A percentile compares a stretch with the other conserved stretches of the same genome.
Evolutionary conservation across 805 yeast species (phyloP).

Genomic region (Zygotorulaspora chibaensis): DNA sequence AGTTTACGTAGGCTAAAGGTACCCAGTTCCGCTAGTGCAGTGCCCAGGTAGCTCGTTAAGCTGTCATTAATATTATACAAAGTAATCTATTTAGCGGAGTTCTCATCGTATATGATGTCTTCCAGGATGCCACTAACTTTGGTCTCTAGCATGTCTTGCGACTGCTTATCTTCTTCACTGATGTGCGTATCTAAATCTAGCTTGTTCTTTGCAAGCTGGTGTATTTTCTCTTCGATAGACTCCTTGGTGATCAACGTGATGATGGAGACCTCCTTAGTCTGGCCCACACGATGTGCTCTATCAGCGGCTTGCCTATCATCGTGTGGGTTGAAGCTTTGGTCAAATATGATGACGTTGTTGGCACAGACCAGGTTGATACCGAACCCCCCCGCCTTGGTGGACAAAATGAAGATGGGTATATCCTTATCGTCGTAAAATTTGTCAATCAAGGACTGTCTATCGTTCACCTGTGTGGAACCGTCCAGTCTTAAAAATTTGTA

Average conservation of each 20-base stretch:
- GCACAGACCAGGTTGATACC: conserved; percentile 97
- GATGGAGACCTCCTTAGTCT: conserved; percentile 76
- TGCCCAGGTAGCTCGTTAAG: too few species aligned
- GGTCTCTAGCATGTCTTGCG: conserved; percentile 44
- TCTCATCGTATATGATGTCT: conserved; percentile 31
- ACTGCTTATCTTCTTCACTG: conserved; percentile 42
- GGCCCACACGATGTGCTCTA: conserved; percentile 97
- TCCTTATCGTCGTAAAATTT: conserved; percentile 74
- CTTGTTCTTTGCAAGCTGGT: conserved; percentile 82
- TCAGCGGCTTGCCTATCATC: conserved; percentile 99
- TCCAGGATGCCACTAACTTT: conserved; percentile 48
- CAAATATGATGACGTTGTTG: conserved; percentile 84
- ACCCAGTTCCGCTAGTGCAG: too few species aligned
- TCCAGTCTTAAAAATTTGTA: conserved; percentile 80
- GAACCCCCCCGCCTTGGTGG: conserved; percentile 98
- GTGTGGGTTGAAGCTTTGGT: conserved; percentile 95
- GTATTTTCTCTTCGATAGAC: conserved; percentile 86
- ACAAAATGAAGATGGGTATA: conserved; percentile 80
- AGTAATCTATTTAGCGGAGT: conserved; percentile 4
- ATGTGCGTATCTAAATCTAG: conserved; percentile 65
- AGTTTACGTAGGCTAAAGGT: too few species aligned
- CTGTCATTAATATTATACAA: not conserved
- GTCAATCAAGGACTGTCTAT: conserved; percentile 88
- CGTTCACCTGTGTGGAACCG: conserved; percentile 91
- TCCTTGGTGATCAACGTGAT: conserved; percentile 64